phyloP scores from a whole-genome alignment of 177 flowering plant species.

The Vitis hybrid region DNA sequence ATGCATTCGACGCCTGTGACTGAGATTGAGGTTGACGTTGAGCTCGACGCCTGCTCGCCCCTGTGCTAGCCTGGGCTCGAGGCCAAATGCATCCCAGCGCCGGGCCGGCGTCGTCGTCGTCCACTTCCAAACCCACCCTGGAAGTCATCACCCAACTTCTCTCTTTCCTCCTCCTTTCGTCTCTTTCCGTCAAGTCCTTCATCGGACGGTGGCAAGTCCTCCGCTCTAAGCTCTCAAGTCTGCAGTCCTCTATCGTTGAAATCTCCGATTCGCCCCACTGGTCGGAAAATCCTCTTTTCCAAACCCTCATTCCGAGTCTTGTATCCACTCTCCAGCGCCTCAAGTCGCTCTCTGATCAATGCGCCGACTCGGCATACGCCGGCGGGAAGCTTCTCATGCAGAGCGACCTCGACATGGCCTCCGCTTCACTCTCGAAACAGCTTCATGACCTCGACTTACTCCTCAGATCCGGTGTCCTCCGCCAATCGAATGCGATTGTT shows the following conservation, averaged over 20 bases:
- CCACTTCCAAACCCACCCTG: conserved; percentile 30
- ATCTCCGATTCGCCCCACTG: conserved; percentile 49
- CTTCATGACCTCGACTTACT: conserved; percentile 64
- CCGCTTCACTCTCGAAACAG: conserved; percentile 52
- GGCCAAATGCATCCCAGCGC: conserved; percentile 31
- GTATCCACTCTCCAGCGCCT: conserved; percentile 55
- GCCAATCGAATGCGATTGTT: conserved; percentile 67
- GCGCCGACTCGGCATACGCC: conserved; percentile 31
- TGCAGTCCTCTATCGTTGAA: conserved; percentile 38
- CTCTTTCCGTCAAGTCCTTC: conserved; percentile 54
- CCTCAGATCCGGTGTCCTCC: conserved; percentile 71
- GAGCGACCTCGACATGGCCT: conserved; percentile 77
- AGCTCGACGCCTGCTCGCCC: background rate
- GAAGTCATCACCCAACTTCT: conserved; percentile 42
- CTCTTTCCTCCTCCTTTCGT: conserved; percentile 43
- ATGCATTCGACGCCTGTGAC: background rate
- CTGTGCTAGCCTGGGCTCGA: background rate
- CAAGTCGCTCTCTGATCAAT: conserved; percentile 45
- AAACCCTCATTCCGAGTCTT: conserved; percentile 54
- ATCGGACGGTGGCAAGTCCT: conserved; percentile 61
- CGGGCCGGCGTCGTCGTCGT: conserved; percentile 19
- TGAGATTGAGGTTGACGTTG: too few relatives aligned
- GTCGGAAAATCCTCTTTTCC: conserved; percentile 56
- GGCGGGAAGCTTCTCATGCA: conserved; percentile 80
- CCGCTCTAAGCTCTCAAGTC: conserved; percentile 48